Conservation (phyloP, 305 asterid genomes). For the Plantago coronopus region DNA sequence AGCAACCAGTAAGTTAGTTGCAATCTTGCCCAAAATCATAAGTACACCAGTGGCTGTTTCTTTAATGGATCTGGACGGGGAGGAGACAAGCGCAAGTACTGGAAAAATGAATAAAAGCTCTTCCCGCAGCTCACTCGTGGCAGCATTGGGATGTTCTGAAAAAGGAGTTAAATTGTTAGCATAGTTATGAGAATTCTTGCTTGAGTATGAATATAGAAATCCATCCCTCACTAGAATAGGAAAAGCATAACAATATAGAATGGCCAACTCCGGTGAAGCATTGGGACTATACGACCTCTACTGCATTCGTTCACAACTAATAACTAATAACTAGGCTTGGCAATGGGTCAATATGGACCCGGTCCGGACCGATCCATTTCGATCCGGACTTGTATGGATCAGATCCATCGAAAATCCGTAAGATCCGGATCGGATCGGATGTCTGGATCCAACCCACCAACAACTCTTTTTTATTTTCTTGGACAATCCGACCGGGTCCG, state of each 20-base stretch:
- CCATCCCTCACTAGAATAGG: constrained; percentile 15
- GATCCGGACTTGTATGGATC: too few relatives aligned
- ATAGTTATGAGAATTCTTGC: constrained; percentile 15
- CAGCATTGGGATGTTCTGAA: constrained; percentile 44
- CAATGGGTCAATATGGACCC: too few relatives aligned
- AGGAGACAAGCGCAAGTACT: constrained; percentile 72
- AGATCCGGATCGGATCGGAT: too few relatives aligned
- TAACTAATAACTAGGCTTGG: too few relatives aligned
- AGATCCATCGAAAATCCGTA: too few relatives aligned
- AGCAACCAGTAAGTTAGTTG: constrained; percentile 39
- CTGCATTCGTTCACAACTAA: not conserved
- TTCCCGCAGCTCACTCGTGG: constrained; percentile 49
- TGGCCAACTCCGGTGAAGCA: not conserved
- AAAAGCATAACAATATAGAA: not conserved
- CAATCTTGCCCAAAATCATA: constrained; percentile 56
- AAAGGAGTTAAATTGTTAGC: constrained; percentile 24
- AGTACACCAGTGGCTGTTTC: constrained; percentile 61
- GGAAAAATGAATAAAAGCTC: constrained; percentile 88
- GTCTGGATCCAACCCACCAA: too few relatives aligned
- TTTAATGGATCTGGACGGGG: constrained; percentile 73
- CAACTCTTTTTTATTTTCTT: too few relatives aligned
- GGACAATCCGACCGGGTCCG: too few relatives aligned
- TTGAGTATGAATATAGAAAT: constrained; percentile 8
- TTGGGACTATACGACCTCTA: not conserved
- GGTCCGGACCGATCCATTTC: too few relatives aligned